A percentile compares a stretch with the other conserved stretches of the same genome.
phyloP scores from a whole-genome alignment of 2,329 filamentous ascomycete species.

The Aspergillus quadrilineatus region DNA sequence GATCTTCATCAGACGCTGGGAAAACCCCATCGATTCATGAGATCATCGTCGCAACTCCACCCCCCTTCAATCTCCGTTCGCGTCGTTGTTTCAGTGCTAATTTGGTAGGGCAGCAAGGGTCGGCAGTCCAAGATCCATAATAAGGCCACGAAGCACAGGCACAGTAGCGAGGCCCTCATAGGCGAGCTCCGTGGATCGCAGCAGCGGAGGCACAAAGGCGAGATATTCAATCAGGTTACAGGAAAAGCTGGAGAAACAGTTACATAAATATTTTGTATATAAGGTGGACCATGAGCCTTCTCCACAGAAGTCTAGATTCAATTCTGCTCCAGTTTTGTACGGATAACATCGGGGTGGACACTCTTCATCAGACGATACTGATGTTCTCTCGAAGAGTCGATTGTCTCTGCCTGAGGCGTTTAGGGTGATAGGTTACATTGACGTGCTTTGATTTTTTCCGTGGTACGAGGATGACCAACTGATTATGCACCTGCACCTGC shows the following conservation, averaged over 20 bases:
- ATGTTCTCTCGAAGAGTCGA: too few species aligned
- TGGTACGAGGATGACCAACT: background rate
- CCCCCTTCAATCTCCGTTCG: background rate
- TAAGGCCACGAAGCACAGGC: background rate
- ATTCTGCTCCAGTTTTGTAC: background rate
- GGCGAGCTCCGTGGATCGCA: slow-evolving; percentile 3
- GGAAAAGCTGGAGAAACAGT: background rate
- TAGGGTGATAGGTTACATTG: too few species aligned
- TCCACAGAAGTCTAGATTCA: slow-evolving; percentile 6
- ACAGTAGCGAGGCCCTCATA: background rate
- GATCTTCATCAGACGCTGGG: background rate
- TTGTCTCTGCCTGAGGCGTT: too few species aligned
- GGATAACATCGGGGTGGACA: background rate
- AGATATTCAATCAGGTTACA: too few species aligned
- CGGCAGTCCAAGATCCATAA: background rate
- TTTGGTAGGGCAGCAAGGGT: background rate
- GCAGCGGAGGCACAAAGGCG: background rate
- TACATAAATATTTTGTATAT: slow-evolving; percentile 5
- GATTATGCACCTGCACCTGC: background rate
- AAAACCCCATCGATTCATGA: background rate
- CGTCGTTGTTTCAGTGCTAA: background rate
- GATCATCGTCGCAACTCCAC: background rate
- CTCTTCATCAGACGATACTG: background rate
- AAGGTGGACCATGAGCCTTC: background rate
- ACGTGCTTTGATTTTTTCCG: background rate